These are phyloP conservation scores for Lipomyces starkeyi DNA, from an alignment of 805 yeast genomes.

Conservation along the genomic window DNA sequence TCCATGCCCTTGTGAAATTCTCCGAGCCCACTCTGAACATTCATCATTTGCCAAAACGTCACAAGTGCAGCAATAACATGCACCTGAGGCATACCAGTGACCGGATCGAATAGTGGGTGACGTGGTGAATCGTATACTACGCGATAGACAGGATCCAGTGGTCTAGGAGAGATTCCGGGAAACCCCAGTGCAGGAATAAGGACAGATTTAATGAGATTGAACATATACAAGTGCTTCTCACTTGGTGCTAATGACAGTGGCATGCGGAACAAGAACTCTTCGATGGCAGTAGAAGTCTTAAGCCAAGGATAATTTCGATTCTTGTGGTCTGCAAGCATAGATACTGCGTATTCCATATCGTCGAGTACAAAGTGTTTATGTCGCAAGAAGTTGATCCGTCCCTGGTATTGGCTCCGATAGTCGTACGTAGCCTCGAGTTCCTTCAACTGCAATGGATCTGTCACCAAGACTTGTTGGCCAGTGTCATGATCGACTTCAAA, in stretches of 20 bases:
- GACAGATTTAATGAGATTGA: slow-evolving; percentile 28
- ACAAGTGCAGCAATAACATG: slow-evolving; percentile 35
- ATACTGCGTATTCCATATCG: slow-evolving; percentile 16
- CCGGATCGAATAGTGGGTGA: slow-evolving; percentile 31
- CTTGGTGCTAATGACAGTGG: slow-evolving; percentile 11
- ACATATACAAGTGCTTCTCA: not conserved
- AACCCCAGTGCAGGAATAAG: slow-evolving; percentile 35
- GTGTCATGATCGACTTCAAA: not conserved
- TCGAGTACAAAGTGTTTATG: not conserved
- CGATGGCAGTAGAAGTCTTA: slow-evolving; percentile 15
- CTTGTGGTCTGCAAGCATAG: slow-evolving; percentile 29
- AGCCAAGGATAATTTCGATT: slow-evolving; percentile 21
- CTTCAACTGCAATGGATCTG: not conserved
- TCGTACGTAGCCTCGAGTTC: slow-evolving; percentile 23
- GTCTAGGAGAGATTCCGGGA: slow-evolving; percentile 34
- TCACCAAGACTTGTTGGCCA: not conserved
- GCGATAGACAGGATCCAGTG: slow-evolving; percentile 36
- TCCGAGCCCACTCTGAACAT: slow-evolving; percentile 31
- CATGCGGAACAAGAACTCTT: slow-evolving; percentile 26
- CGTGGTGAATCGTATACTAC: slow-evolving; percentile 37
- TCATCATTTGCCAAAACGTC: slow-evolving; percentile 39
- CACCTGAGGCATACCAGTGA: slow-evolving; percentile 32
- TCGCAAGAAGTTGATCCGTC: slow-evolving; percentile 17
- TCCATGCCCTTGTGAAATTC: slow-evolving; percentile 30
- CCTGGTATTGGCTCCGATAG: slow-evolving; percentile 20